Conservation (phyloP, 176 grass and related monocot genomes). For the Oryza brachyantha region DNA sequence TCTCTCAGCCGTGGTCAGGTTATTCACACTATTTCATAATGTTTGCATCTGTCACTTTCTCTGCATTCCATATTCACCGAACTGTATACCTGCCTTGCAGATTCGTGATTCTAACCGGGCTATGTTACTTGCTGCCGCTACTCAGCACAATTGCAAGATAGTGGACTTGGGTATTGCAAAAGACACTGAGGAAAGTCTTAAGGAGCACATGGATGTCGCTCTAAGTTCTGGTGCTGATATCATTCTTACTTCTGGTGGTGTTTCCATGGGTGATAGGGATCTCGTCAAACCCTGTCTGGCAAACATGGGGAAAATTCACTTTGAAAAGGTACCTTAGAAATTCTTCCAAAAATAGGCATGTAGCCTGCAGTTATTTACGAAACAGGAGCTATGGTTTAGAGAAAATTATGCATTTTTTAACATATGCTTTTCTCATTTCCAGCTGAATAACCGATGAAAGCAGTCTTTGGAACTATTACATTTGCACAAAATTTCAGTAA, state of each 20-base stretch:
- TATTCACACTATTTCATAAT: constrained; percentile 24
- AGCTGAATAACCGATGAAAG: background rate
- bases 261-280: constrained; percentile 97
- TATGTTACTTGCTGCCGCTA: constrained; percentile 80
- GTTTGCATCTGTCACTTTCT: background rate
- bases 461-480: background rate
- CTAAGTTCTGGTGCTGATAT: constrained; percentile 69
- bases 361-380: background rate
- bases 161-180: constrained; percentile 85
- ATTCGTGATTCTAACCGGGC: constrained; percentile 94
- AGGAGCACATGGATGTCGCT: constrained; percentile 62
- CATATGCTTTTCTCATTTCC: background rate
- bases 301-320: constrained; percentile 80
- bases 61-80: background rate
- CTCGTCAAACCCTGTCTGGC: constrained; percentile 89
- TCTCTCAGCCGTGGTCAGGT: constrained; percentile 85
- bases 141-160: constrained; percentile 77
- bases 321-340: constrained; percentile 72
- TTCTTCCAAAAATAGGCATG: background rate
- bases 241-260: constrained; percentile 85
- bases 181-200: constrained; percentile 80
- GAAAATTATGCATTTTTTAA: background rate
- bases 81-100: constrained; percentile 37
- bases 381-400: background rate
- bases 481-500: constrained; percentile 17